These are phyloP conservation scores for Puccinia coronata DNA, from an alignment of 1,284 basidiomycete species.

Conservation along the genomic window DNA sequence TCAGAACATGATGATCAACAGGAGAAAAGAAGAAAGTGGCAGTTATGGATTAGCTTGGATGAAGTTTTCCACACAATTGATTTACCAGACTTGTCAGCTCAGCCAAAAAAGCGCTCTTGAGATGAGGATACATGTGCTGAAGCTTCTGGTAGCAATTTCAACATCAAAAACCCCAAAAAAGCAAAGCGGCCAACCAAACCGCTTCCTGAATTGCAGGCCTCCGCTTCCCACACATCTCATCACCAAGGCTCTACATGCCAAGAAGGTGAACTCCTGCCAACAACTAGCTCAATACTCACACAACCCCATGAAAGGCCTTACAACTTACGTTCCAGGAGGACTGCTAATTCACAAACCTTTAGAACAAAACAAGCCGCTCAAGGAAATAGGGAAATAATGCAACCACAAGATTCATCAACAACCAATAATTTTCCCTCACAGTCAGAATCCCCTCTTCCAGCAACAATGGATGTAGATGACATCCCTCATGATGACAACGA, in stretches of 20 bases:
- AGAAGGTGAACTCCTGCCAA: too few species aligned
- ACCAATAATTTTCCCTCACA: too few species aligned
- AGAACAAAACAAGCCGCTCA: background rate
- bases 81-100: background rate
- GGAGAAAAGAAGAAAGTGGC: background rate
- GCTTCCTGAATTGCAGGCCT: background rate
- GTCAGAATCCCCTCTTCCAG: background rate
- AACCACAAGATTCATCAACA: background rate
- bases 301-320: background rate
- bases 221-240: background rate
- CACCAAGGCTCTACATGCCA: too few species aligned
- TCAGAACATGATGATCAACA: background rate
- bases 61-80: constrained; percentile 7
- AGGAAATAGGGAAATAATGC: background rate
- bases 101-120: constrained; percentile 3
- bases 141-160: background rate
- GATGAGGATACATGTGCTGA: too few species aligned
- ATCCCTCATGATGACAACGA: background rate
- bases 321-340: background rate
- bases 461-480: background rate
- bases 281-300: background rate
- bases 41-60: background rate
- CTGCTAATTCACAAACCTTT: background rate
- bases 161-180: background rate
- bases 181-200: background rate